A percentile compares a stretch with the other conserved stretches of the same genome.
phyloP scores from a whole-genome alignment of 1,139 yeast species.

The Saccharomyces hybrid region DNA sequence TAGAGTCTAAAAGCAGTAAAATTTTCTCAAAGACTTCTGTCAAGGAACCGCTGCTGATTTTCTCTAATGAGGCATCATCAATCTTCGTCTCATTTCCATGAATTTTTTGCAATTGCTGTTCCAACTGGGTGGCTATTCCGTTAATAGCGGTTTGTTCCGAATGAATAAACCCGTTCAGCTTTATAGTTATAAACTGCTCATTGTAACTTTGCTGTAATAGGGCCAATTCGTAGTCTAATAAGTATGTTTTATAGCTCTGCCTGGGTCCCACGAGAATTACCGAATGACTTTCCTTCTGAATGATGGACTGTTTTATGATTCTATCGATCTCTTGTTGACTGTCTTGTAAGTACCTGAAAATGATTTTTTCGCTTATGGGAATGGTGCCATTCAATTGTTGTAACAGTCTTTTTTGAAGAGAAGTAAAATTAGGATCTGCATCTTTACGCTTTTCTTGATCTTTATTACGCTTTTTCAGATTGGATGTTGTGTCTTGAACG shows the following conservation, averaged over 20 bases:
- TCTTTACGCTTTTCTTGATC: background rate
- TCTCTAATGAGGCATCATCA: slow-evolving; percentile 3
- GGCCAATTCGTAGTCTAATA: slow-evolving; percentile 51
- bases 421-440: slow-evolving; percentile 12
- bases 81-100: slow-evolving; percentile 10
- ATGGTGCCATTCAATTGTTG: slow-evolving; percentile 20
- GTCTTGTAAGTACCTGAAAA: slow-evolving; percentile 19
- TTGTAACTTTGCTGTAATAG: slow-evolving; percentile 38
- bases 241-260: slow-evolving; percentile 64
- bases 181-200: slow-evolving; percentile 51
- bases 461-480: background rate
- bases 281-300: slow-evolving; percentile 73
- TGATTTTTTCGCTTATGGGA: slow-evolving; percentile 16
- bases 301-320: slow-evolving; percentile 58
- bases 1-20: slow-evolving; percentile 39
- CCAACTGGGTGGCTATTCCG: slow-evolving; percentile 80
- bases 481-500: background rate
- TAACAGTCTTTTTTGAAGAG: slow-evolving; percentile 17
- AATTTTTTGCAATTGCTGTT: slow-evolving; percentile 36
- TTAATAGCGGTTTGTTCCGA: slow-evolving; percentile 70
- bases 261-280: slow-evolving; percentile 74
- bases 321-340: slow-evolving; percentile 41
- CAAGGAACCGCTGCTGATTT: slow-evolving; percentile 42
- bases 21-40: slow-evolving; percentile 49
- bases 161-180: slow-evolving; percentile 66